phyloP scores from a whole-genome alignment of 495 filamentous ascomycete genomes.

The Niebla homalea region DNA sequence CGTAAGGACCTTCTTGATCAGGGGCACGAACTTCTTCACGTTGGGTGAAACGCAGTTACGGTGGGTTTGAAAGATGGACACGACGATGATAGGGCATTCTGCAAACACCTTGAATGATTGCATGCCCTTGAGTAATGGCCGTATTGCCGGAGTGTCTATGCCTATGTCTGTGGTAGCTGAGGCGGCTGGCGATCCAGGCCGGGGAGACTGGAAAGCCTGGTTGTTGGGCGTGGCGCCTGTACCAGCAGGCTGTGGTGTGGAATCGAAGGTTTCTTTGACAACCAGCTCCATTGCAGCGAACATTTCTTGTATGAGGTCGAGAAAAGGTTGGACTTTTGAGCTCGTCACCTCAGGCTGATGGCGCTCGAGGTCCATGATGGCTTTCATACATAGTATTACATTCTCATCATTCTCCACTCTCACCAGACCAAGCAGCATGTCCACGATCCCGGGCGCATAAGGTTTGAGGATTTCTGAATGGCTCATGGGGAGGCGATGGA shows the following conservation, averaged over 20 bases:
- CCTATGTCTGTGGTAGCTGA: slow-evolving; percentile 58
- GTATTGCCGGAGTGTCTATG: slow-evolving; percentile 65
- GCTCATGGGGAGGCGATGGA: slow-evolving; percentile 78
- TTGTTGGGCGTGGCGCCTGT: slow-evolving; percentile 44
- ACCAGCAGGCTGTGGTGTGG: slow-evolving; percentile 33
- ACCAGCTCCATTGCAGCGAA: slow-evolving; percentile 89
- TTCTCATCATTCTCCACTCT: slow-evolving; percentile 95
- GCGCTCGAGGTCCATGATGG: slow-evolving; percentile 87
- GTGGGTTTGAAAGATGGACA: slow-evolving; percentile 94
- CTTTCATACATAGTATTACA: slow-evolving; percentile 93
- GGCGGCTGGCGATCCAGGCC: slow-evolving; percentile 77
- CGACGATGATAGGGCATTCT: slow-evolving; percentile 96
- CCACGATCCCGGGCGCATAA: slow-evolving; percentile 73
- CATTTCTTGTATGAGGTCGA: slow-evolving; percentile 86
- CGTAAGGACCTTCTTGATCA: slow-evolving; percentile 80
- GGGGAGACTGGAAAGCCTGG: slow-evolving; percentile 69
- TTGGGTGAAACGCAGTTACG: slow-evolving; percentile 63
- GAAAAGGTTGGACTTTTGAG: slow-evolving; percentile 72
- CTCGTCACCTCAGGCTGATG: slow-evolving; percentile 74
- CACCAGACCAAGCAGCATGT: slow-evolving; percentile 76
- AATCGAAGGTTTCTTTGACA: slow-evolving; percentile 86
- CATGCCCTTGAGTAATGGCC: slow-evolving; percentile 79
- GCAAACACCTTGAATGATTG: slow-evolving; percentile 97
- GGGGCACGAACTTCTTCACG: slow-evolving; percentile 82
- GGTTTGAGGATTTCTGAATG: slow-evolving; percentile 71